Evolutionary conservation across 108 stramenopile species (phyloP).

Genomic region (Mediolabrus comicus): DNA sequence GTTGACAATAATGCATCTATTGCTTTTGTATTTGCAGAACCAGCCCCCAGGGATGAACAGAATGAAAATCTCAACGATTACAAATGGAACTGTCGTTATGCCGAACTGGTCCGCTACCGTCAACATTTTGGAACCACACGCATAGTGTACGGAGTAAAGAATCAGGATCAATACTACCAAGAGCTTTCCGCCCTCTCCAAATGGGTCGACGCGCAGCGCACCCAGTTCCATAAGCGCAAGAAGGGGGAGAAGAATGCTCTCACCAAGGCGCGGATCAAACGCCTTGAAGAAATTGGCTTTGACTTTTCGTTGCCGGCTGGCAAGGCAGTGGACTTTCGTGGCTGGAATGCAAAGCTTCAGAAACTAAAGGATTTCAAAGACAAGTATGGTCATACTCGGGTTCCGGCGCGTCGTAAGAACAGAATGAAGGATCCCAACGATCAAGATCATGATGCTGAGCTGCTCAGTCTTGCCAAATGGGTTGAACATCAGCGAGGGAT

Average conservation of each 20-base stretch:
- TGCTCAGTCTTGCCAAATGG: conserved; percentile 18
- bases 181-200: conserved; percentile 11
- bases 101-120: background rate
- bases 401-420: background rate
- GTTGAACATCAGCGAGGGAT: conserved; percentile 13
- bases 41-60: background rate
- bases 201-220: conserved; percentile 16
- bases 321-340: conserved; percentile 12
- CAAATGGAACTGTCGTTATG: background rate
- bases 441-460: background rate
- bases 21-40: background rate
- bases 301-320: background rate
- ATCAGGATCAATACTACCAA: background rate
- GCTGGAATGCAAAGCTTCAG: conserved; percentile 17
- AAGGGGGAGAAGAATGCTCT: conserved; percentile 12
- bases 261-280: conserved; percentile 17
- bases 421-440: background rate
- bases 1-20: background rate
- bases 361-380: conserved; percentile 11
- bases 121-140: conserved; percentile 10
- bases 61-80: background rate
- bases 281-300: conserved; percentile 9
- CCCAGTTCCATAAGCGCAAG: conserved; percentile 3
- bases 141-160: background rate
- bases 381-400: conserved; percentile 15